Percentiles rank a stretch among this genome's conserved stretches.
These are phyloP conservation scores for Periconia digitata DNA, from an alignment of 2,329 filamentous ascomycete species.

Conservation along the genomic window DNA sequence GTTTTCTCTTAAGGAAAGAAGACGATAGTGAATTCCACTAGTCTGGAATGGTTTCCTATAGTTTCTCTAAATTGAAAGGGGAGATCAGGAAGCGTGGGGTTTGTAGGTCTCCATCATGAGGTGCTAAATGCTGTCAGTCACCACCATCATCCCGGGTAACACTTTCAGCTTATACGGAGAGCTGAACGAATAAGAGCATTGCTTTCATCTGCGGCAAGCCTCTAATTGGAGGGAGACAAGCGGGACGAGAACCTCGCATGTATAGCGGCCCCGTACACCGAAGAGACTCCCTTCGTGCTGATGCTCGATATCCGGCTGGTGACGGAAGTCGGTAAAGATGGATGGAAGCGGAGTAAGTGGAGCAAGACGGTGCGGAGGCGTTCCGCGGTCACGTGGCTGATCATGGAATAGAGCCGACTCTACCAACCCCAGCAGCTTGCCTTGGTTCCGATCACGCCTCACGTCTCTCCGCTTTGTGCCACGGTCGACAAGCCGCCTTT, in stretches of 20 bases:
- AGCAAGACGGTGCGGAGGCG: conserved; percentile 14
- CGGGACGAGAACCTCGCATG: not conserved
- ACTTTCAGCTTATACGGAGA: no score
- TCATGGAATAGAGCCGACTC: conserved; percentile 5
- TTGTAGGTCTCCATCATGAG: not conserved
- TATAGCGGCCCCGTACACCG: not conserved
- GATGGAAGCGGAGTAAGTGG: conserved; percentile 15
- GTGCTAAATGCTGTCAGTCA: not conserved
- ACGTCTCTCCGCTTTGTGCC: conserved; percentile 20
- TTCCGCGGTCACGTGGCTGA: conserved; percentile 32
- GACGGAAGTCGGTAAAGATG: conserved; percentile 27
- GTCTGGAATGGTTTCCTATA: no score
- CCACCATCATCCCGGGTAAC: no score
- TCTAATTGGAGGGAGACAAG: not conserved
- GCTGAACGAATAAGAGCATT: not conserved
- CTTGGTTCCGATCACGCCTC: conserved; percentile 1
- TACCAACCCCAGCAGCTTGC: not conserved
- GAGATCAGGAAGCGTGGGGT: not conserved
- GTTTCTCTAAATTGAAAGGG: no score
- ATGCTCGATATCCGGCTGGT: conserved; percentile 18
- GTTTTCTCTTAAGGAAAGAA: no score
- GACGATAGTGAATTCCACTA: no score
- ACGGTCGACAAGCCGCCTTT: conserved; percentile 34
- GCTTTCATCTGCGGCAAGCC: not conserved
- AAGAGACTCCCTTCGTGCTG: not conserved